phyloP scores from a whole-genome alignment of 1,284 basidiomycete genomes.

The Ustilago xerochloae region DNA sequence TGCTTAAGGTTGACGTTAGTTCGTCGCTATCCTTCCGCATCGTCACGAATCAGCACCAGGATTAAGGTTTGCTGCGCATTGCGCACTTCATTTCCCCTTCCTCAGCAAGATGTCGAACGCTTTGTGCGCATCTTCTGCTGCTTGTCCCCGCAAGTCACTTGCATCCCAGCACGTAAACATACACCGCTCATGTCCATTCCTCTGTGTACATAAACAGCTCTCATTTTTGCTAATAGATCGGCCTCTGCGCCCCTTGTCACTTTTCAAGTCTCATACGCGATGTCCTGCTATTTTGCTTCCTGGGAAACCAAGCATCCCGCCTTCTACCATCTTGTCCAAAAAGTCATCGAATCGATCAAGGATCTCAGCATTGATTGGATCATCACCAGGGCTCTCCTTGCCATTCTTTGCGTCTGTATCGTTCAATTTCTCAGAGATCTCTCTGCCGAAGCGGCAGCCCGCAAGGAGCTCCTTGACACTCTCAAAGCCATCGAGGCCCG shows the following conservation, averaged over 20 bases:
- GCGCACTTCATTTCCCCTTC: not conserved
- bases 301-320: too few relatives aligned
- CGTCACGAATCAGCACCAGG: conserved; percentile 24
- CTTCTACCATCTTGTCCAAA: too few relatives aligned
- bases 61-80: conserved; percentile 13
- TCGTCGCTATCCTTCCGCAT: conserved; percentile 14
- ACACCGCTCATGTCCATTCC: conserved; percentile 6
- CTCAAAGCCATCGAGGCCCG: too few relatives aligned
- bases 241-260: not conserved
- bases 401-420: too few relatives aligned
- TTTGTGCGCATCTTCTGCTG: not conserved
- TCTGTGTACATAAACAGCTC: not conserved
- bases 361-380: too few relatives aligned
- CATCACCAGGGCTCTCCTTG: too few relatives aligned
- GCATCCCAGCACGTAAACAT: conserved; percentile 1
- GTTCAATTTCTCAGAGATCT: too few relatives aligned
- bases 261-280: not conserved
- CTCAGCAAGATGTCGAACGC: not conserved
- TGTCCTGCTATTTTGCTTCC: too few relatives aligned
- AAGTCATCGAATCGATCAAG: too few relatives aligned
- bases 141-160: not conserved
- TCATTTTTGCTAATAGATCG: conserved; percentile 3
- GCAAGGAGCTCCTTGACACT: too few relatives aligned
- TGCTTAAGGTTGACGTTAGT: conserved; percentile 13
- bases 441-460: too few relatives aligned